Evolutionary conservation across 2,329 filamentous ascomycete species (phyloP), one percentile per base, ranked within the genome.

Genomic region (Alternaria sp.): DNA sequence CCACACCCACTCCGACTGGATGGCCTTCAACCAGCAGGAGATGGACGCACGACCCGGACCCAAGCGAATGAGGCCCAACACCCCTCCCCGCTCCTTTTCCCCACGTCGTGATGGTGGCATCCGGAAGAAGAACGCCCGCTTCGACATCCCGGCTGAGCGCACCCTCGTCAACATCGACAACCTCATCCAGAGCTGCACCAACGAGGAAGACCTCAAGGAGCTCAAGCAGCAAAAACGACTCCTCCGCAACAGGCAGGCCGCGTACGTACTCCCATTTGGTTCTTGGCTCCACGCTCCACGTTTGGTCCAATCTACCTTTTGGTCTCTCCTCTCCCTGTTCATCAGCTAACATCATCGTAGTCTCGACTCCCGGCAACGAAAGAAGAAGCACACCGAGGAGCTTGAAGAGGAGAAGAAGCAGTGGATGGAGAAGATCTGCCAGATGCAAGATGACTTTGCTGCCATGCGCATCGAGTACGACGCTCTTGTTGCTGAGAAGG

Each of bases 171-270:
- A 96, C 82, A 98, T 99, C 81, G 95, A 99, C 79, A 87, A 92
- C 63, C 86, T 98, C 75, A 98, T 99, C 80, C 86, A 90, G 54
- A 89, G 92, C 80, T 94, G 93, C 36, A 93, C 88, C 57, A 91
- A 96, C 79, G 94, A 98, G 74, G 89, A 95, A 68, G 91, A 97
- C 83, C 92, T 97, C 83, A 98, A 97, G 85, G 94, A 98, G 82
- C 86, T 99, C 74, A 99, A 99, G 87, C 93, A 97, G 79, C 95
- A 97, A 81, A 98, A 98, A 85, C 90, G 95, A 63, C 85, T 99
- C 64, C 85, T 99, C 65, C 88, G 95, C 75, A 99, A 99, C 82
- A 89, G 95, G 74, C 94, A 98, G 83, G 95, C 95, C 81, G 95
- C 95, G 93, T 97, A 89, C 75, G 83, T 82, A 68, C 69, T 60